Percentiles rank a stretch among this genome's conserved stretches.
phyloP scores from a whole-genome alignment of 768 basidiomycete species.

The Cyclocybe cylindracea region DNA sequence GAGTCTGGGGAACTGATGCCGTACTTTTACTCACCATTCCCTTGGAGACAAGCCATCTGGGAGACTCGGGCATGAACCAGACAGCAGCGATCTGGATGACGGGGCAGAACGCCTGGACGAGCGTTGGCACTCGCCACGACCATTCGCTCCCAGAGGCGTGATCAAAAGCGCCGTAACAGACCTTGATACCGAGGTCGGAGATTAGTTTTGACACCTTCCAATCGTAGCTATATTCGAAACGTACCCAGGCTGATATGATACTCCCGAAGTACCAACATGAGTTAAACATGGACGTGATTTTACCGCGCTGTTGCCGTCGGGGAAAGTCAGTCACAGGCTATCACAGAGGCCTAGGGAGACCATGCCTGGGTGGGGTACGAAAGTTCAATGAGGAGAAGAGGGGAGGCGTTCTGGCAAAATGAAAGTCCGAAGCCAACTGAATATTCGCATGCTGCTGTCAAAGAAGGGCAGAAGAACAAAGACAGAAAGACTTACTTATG shows the following conservation, averaged over 20 bases:
- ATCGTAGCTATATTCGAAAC: conserved; percentile 2
- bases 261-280: conserved; percentile 76
- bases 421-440: conserved; percentile 65
- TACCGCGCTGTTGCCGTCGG: conserved; percentile 37
- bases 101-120: conserved; percentile 62
- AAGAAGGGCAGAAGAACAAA: background rate
- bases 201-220: conserved; percentile 1
- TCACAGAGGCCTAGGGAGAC: background rate
- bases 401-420: conserved; percentile 63
- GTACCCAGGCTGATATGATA: conserved; percentile 55
- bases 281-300: conserved; percentile 68
- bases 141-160: conserved; percentile 40
- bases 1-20: background rate
- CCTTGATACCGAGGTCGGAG: conserved; percentile 17
- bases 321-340: conserved; percentile 4
- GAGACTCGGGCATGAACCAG: conserved; percentile 70
- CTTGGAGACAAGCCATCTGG: conserved; percentile 64
- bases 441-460: conserved; percentile 5
- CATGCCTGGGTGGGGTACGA: conserved; percentile 71
- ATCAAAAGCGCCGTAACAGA: conserved; percentile 45
- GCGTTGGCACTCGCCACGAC: conserved; percentile 68
- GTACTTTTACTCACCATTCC: conserved; percentile 42
- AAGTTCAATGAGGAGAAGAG: conserved; percentile 64
- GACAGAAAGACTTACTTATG: conserved; percentile 39
- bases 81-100: conserved; percentile 50